phyloP scores from a whole-genome alignment of 2,329 filamentous ascomycete genomes.

The Emericellopsis cladophorae region DNA sequence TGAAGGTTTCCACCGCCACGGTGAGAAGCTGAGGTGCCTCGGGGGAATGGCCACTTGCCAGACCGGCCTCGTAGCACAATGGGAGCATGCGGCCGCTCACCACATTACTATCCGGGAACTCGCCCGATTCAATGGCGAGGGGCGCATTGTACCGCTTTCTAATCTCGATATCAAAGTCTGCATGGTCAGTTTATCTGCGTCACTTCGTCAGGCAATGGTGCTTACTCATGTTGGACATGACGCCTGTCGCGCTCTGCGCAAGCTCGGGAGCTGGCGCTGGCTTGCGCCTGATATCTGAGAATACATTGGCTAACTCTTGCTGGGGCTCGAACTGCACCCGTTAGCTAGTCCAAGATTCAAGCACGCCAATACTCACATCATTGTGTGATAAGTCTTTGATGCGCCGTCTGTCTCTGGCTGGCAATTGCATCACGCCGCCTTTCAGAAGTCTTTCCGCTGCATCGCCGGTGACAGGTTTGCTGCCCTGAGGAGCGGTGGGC shows the following conservation, averaged over 20 bases:
- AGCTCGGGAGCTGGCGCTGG: constrained; percentile 41
- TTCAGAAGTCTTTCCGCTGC: constrained; percentile 53
- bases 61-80: constrained; percentile 54
- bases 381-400: constrained; percentile 53
- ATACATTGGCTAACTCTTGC: constrained; percentile 38
- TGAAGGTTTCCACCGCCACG: constrained; percentile 52
- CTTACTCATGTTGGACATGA: constrained; percentile 71
- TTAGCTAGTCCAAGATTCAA: background rate
- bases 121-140: constrained; percentile 53
- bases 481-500: constrained; percentile 39
- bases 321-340: constrained; percentile 37
- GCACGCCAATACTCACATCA: constrained; percentile 33
- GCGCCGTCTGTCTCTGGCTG: constrained; percentile 50
- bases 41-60: constrained; percentile 42
- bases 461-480: constrained; percentile 52
- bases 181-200: background rate
- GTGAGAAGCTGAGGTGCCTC: constrained; percentile 54
- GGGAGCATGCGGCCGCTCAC: constrained; percentile 55
- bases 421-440: constrained; percentile 58
- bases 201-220: constrained; percentile 3
- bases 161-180: constrained; percentile 56
- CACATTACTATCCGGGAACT: constrained; percentile 53
- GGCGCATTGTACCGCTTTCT: constrained; percentile 52
- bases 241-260: constrained; percentile 53
- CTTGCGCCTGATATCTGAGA: constrained; percentile 35